Evolutionary conservation across 106 monocot species (phyloP).

Genomic region (Dendrobium huoshanense): DNA sequence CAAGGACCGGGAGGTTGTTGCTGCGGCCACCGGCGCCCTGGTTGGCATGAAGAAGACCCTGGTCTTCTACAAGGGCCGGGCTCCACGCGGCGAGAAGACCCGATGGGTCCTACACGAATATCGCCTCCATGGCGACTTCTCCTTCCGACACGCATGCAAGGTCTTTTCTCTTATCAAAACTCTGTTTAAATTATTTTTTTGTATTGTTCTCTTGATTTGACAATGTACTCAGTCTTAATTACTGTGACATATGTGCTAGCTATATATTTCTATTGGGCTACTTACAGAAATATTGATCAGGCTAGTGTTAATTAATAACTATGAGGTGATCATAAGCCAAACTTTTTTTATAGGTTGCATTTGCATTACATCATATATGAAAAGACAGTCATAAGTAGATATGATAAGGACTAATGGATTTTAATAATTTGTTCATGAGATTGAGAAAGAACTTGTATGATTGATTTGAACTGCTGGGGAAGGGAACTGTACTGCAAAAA

Average conservation of each 20-base stretch:
- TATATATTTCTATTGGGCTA: no score
- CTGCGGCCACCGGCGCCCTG: slow-evolving; percentile 30
- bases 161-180: slow-evolving; percentile 6
- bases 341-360: no score
- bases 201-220: not conserved
- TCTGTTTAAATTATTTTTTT: not conserved
- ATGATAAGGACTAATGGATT: no score
- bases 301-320: no score
- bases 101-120: slow-evolving; percentile 98
- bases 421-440: no score
- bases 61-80: slow-evolving; percentile 91
- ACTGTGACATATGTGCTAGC: not conserved
- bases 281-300: no score
- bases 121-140: slow-evolving; percentile 81
- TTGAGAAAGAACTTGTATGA: no score
- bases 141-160: slow-evolving; percentile 62
- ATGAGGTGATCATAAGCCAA: no score
- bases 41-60: slow-evolving; percentile 99
- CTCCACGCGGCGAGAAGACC: slow-evolving; percentile 95
- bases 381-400: no score
- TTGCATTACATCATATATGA: no score
- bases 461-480: no score
- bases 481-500: no score
- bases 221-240: not conserved
- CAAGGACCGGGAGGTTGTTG: slow-evolving; percentile 81